Percentiles rank a stretch among this genome's conserved stretches.
Evolutionary conservation across 371 early-diverging fungal species (phyloP).

Genomic region (Syncephalastrum sp.): DNA sequence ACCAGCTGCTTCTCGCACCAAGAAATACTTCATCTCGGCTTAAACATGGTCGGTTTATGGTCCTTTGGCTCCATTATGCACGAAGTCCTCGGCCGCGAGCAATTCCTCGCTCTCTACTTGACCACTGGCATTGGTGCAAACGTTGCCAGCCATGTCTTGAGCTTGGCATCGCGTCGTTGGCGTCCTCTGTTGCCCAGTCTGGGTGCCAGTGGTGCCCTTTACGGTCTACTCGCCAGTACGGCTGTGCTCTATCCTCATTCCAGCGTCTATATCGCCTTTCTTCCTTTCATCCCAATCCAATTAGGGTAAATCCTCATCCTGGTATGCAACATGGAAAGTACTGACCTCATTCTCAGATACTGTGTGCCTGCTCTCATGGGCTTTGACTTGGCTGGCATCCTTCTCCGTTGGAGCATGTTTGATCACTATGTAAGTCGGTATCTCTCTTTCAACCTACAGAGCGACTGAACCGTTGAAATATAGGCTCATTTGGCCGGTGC

Average conservation of each 20-base stretch:
- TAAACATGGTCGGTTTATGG: slow-evolving; percentile 71
- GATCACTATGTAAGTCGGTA: slow-evolving; percentile 64
- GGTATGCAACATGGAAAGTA: background rate
- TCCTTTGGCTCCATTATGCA: slow-evolving; percentile 58
- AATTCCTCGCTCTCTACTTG: slow-evolving; percentile 79
- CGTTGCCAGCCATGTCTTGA: slow-evolving; percentile 60
- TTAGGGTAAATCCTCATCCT: slow-evolving; percentile 37
- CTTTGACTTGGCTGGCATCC: slow-evolving; percentile 61
- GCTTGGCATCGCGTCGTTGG: slow-evolving; percentile 43
- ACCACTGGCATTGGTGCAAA: slow-evolving; percentile 63
- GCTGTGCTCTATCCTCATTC: slow-evolving; percentile 63
- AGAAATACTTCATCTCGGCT: slow-evolving; percentile 59
- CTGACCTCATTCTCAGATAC: slow-evolving; percentile 18
- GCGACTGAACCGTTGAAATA: background rate
- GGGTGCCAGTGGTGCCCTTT: slow-evolving; percentile 83
- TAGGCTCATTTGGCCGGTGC: slow-evolving; percentile 72
- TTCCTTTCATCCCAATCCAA: slow-evolving; percentile 72
- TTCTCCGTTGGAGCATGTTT: slow-evolving; percentile 60
- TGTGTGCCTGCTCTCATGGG: slow-evolving; percentile 60
- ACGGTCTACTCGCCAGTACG: slow-evolving; percentile 59
- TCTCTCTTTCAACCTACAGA: background rate
- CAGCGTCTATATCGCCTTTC: slow-evolving; percentile 64
- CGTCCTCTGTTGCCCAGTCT: slow-evolving; percentile 60
- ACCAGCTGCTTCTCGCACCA: slow-evolving; percentile 69
- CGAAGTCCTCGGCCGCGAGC: slow-evolving; percentile 55